Evolutionary conservation across 176 grass and related monocot genomes (phyloP), one percentile per base, ranked within the genome.

Genomic region (Oryza longistaminata): DNA sequence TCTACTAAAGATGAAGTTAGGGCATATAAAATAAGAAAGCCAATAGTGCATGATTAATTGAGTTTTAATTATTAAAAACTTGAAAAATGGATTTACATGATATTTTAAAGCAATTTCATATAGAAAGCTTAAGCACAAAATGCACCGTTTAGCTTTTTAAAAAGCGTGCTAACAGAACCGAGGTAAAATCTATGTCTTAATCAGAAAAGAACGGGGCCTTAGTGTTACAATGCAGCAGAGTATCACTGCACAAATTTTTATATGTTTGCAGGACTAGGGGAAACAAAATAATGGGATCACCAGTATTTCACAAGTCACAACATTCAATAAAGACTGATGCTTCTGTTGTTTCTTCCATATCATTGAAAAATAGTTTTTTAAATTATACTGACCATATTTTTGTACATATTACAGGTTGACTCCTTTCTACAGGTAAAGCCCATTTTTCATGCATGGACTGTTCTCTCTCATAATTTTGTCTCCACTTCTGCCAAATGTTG

Each of bases 391-490:
- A 92, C 62, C 70, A 14, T 84, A 21, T 45, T 73, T n/a, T 72
- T 81, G 81, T 10, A 37, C 45, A 25, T 82, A 31, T 81, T 92
- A 39, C 96, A 98, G 91, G 81, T 90, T 98, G 82, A 98, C 93
- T 90, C 90, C 91, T 95, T 98, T 98, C 91, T 95, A 95, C 85
- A 94, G 90, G 96, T 98, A 71, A 77, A 71, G 75, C n/a, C 3
- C 77, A 64, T 50, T 67, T 45, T 60, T 83, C 53, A 53, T 82
- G 71, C 39, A 44, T 46, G 31, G 15, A 42, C 69, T 79, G 55
- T 65, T 46, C 26, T 43, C 42, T 9, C 61, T 81, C 55, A 19
- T 81, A 14, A 14, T 66, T 84, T 11, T 80, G 12, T 12, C 55
- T 55, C 48, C 71, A 73, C 14, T 74, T 27, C 24, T 80, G 52